Conservation (phyloP, 257 asterid species). For the Rauvolfia tetraphylla region DNA sequence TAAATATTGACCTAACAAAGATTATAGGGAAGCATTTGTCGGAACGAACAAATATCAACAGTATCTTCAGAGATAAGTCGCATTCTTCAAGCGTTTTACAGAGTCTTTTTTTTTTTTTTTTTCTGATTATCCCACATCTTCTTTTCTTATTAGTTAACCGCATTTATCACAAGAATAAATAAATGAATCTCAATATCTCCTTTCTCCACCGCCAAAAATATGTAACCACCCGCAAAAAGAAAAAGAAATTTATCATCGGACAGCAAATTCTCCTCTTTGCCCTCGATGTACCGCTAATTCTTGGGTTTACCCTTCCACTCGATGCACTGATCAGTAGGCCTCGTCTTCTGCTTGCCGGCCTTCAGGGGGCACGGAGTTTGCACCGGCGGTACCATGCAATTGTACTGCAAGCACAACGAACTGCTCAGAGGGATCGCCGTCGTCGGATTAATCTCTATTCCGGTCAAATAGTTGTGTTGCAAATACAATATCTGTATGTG, state of each 20-base stretch:
- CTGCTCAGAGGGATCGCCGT: constrained; percentile 69
- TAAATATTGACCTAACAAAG: background rate
- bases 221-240: background rate
- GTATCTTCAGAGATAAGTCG: background rate
- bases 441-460: constrained; percentile 77
- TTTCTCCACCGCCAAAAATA: background rate
- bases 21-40: background rate
- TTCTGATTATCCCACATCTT: constrained; percentile 22
- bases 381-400: constrained; percentile 84
- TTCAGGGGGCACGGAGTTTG: constrained; percentile 80
- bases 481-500: constrained; percentile 53
- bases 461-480: constrained; percentile 86
- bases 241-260: background rate
- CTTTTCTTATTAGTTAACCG: constrained; percentile 1
- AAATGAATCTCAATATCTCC: constrained; percentile 14
- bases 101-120: background rate
- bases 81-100: background rate
- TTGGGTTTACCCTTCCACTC: constrained; percentile 61
- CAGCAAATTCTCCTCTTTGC: constrained; percentile 23
- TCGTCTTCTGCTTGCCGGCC: constrained; percentile 76
- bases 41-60: background rate
- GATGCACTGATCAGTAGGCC: constrained; percentile 80
- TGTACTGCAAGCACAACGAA: constrained; percentile 85
- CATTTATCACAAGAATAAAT: constrained; percentile 24
- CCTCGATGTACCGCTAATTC: constrained; percentile 23